Evolutionary conservation across 2,329 filamentous ascomycete species (phyloP).

Genomic region (Helotiales sp.): DNA sequence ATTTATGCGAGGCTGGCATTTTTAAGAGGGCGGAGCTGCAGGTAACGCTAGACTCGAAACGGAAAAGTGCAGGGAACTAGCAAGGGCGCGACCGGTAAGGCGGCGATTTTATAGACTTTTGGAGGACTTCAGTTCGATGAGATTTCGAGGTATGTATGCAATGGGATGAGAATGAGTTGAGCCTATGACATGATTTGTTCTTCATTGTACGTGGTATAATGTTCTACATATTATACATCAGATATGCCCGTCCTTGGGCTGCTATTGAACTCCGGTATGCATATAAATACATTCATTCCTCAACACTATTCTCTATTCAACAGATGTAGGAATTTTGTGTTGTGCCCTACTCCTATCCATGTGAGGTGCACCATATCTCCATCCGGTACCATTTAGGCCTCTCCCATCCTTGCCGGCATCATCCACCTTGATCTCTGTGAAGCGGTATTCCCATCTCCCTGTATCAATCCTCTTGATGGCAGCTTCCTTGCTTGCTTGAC

Average conservation of each 20-base stretch:
- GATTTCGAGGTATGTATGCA: too few relatives aligned
- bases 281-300: constrained; percentile 11
- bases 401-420: constrained; percentile 55
- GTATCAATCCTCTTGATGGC: constrained; percentile 46
- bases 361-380: constrained; percentile 63
- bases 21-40: not conserved
- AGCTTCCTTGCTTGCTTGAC: constrained; percentile 39
- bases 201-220: constrained; percentile 15
- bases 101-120: too few relatives aligned
- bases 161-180: not conserved
- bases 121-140: not conserved
- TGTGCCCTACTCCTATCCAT: constrained; percentile 63
- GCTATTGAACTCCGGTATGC: constrained; percentile 7
- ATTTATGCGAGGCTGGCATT: constrained; percentile 25
- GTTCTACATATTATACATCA: constrained; percentile 14
- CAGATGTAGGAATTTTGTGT: constrained; percentile 67
- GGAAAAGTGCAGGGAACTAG: not conserved
- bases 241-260: not conserved
- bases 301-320: constrained; percentile 37
- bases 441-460: constrained; percentile 61
- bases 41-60: not conserved
- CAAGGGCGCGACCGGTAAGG: not conserved
- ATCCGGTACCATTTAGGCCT: constrained; percentile 53
- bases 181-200: not conserved
- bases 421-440: constrained; percentile 59